Evolutionary conservation across 2,329 filamentous ascomycete species (phyloP).

Genomic region (Cladophialophora immunda): DNA sequence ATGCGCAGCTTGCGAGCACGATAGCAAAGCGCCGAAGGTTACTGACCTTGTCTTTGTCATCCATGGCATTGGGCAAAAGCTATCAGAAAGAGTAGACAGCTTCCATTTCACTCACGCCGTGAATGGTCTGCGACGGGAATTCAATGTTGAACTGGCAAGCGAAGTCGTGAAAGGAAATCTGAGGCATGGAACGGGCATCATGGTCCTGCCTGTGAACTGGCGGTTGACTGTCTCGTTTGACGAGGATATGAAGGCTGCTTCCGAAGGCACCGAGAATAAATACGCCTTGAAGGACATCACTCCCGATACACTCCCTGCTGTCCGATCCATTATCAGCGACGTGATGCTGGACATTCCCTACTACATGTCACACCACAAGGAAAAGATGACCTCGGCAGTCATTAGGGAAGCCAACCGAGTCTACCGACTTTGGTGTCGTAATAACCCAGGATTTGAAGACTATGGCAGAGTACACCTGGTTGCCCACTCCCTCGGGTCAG

Average conservation of each 20-base stretch:
- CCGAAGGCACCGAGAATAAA: conserved; percentile 66
- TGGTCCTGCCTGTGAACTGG: conserved; percentile 96
- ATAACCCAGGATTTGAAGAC: conserved; percentile 85
- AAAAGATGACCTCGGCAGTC: conserved; percentile 90
- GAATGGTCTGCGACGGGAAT: conserved; percentile 83
- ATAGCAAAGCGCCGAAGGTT: conserved; percentile 67
- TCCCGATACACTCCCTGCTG: conserved; percentile 84
- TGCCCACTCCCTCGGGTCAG: conserved; percentile 90
- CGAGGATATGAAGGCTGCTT: conserved; percentile 65
- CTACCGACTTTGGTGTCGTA: conserved; percentile 93
- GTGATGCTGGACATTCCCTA: conserved; percentile 99
- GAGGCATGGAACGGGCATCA: conserved; percentile 83
- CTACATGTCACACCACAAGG: conserved; percentile 95
- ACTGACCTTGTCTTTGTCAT: conserved; percentile 90
- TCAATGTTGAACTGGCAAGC: conserved; percentile 83
- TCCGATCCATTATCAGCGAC: conserved; percentile 93
- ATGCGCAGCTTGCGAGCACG: conserved; percentile 71
- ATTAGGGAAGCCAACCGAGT: conserved; percentile 92
- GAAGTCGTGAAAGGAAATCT: conserved; percentile 78
- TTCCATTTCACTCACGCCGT: conserved; percentile 98
- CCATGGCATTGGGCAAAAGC: conserved; percentile 95
- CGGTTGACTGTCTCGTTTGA: conserved; percentile 87
- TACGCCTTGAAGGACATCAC: conserved; percentile 88
- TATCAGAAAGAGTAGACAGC: conserved; percentile 92
- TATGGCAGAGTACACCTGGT: conserved; percentile 89